Evolutionary conservation across 305 asterid species (phyloP), one percentile per base, ranked within the genome.

Genomic region (Plantago coronopus): DNA sequence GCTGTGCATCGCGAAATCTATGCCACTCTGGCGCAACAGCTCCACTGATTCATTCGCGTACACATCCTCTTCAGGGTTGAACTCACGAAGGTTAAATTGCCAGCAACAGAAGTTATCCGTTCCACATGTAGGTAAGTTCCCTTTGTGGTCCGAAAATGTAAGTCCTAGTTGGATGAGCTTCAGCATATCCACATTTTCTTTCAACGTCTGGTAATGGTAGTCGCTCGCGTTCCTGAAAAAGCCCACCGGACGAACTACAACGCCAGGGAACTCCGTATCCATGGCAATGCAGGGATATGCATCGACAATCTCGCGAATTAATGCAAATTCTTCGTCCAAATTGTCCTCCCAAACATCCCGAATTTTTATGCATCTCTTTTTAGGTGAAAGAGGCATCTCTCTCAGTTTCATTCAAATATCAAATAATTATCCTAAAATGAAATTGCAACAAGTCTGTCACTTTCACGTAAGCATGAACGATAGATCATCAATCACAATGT

Each of bases 1-100:
- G 0, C 42, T 79, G 38, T 89, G 84, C 76, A 48, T 81, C 18
- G 15, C 43, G 38, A 89, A 89, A 63, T 86, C 88, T 40, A 89
- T 82, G 47, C 95, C 95, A 49, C 94, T 76, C 50, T 81, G 86
- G 27, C 84, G 74, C 71, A 89, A 61, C 75, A 89, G 48, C 45
- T 84, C 85, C 1, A 89, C 81, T 0, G 95, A 89, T 9, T 89
- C 95, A 8, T 70, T 73, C 0, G 89, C 95, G 15, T 69, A 84
- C 27, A 79, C 87, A 71, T 87, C 97, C 72, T 86, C 94, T 14
- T 83, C 72, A 0, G 75, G 86, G 51, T 84, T 77, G 63, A 89
- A 89, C 38, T 89, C 97, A 16, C 87, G 73, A 78, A 89, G 85
- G 63, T 89, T 89, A 72, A 89, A 86, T 57, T 89, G 95, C 97